These are phyloP conservation scores for Pittosporum tobira DNA, from an alignment of 129 eudicot species.

Conservation along the genomic window DNA sequence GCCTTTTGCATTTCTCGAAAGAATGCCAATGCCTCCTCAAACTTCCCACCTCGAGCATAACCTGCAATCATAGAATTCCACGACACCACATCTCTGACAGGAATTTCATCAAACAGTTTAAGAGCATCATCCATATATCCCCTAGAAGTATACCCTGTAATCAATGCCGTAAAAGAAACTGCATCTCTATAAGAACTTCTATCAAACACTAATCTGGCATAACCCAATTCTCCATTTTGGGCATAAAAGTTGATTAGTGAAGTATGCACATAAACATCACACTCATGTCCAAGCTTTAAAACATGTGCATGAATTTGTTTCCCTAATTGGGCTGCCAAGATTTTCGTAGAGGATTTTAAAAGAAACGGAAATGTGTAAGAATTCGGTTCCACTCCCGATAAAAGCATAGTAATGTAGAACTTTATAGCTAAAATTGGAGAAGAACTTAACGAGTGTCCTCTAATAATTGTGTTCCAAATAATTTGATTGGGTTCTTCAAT, in stretches of 20 bases:
- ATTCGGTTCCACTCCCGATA: conserved; percentile 29
- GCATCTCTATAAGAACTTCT: conserved; percentile 38
- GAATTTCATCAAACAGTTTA: conserved; percentile 33
- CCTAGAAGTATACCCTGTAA: conserved; percentile 29
- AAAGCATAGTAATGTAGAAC: conserved; percentile 28
- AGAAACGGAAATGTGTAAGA: conserved; percentile 42
- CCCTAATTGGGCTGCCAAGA: conserved; percentile 12
- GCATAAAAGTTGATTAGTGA: conserved; percentile 45
- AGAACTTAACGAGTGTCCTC: conserved; percentile 29
- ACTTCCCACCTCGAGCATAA: conserved; percentile 26
- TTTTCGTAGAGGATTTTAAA: conserved; percentile 32
- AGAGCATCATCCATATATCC: conserved; percentile 36
- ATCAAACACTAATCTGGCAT: conserved; percentile 41
- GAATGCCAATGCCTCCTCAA: conserved; percentile 30
- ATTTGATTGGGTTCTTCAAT: conserved; percentile 37
- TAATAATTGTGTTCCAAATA: conserved; percentile 29
- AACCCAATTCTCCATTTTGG: conserved; percentile 29
- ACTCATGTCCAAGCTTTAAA: conserved; percentile 34
- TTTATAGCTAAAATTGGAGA: conserved; percentile 21
- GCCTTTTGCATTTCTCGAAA: conserved; percentile 32
- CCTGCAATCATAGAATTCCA: conserved; percentile 57
- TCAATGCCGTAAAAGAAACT: conserved; percentile 47
- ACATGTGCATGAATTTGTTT: conserved; percentile 44
- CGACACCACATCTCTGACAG: conserved; percentile 41
- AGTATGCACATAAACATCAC: conserved; percentile 42